These are phyloP conservation scores for Ustilago lituana DNA, from an alignment of 1,284 basidiomycete genomes.

Conservation along the genomic window DNA sequence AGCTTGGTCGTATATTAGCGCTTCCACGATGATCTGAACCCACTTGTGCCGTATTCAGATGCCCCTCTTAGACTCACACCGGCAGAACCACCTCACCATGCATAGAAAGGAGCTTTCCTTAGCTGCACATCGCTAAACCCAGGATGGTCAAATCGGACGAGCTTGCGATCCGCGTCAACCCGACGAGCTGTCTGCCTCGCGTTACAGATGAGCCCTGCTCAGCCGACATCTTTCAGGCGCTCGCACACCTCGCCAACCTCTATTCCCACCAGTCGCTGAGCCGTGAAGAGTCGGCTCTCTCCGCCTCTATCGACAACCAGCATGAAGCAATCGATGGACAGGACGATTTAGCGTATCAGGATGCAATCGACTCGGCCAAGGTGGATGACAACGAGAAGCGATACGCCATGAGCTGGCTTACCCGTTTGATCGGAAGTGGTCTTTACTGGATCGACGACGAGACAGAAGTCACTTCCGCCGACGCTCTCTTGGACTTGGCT, in stretches of 20 bases:
- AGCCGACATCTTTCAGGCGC: constrained; percentile 7
- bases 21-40: background rate
- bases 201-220: constrained; percentile 21
- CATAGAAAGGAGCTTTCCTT: background rate
- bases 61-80: background rate
- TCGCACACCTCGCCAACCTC: constrained; percentile 25
- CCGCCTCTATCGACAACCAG: too few species aligned
- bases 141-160: constrained; percentile 5
- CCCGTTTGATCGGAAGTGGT: constrained; percentile 41
- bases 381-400: constrained; percentile 40
- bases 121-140: background rate
- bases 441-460: constrained; percentile 38
- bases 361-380: constrained; percentile 32
- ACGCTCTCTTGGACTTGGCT: constrained; percentile 40
- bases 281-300: background rate
- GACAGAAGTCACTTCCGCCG: constrained; percentile 1
- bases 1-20: background rate
- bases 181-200: constrained; percentile 38
- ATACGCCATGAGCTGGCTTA: constrained; percentile 48
- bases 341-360: constrained; percentile 1
- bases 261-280: constrained; percentile 39
- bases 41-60: too few species aligned
- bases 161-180: constrained; percentile 7
- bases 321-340: background rate
- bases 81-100: background rate